Conservation (phyloP, 306 rosid species). For the Glycine latifolia region DNA sequence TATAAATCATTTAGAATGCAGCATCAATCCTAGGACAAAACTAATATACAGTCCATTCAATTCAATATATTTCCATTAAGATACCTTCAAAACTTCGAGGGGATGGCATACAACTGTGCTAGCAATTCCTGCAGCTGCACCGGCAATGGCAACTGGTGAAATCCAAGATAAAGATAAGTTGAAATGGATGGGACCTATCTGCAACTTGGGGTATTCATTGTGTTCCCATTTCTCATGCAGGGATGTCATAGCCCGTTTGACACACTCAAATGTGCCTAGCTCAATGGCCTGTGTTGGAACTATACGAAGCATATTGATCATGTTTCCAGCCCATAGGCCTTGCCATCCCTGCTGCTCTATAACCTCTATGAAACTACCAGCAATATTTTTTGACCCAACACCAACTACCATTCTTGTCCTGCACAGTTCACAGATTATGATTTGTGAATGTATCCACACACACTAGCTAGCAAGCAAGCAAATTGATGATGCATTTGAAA, state of each 20-base stretch:
- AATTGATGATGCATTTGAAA: background rate
- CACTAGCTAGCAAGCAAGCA: no score
- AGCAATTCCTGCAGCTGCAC: constrained; percentile 93
- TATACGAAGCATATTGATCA: constrained; percentile 93
- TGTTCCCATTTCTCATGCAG: constrained; percentile 75
- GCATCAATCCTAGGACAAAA: background rate
- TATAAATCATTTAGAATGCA: background rate
- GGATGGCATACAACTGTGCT: constrained; percentile 93
- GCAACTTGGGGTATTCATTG: constrained; percentile 61
- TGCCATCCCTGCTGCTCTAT: constrained; percentile 97
- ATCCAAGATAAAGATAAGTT: constrained; percentile 79
- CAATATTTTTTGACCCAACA: constrained; percentile 81
- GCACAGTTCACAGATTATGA: constrained; percentile 23
- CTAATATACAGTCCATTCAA: no score
- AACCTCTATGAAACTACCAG: constrained; percentile 85
- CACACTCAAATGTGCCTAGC: constrained; percentile 83
- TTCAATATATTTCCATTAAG: background rate
- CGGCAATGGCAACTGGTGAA: constrained; percentile 93
- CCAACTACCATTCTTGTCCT: constrained; percentile 99
- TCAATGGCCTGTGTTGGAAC: constrained; percentile 95
- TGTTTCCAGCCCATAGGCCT: constrained; percentile 97
- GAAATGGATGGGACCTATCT: constrained; percentile 71
- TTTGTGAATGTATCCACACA: no score
- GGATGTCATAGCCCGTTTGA: constrained; percentile 76
- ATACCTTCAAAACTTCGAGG: constrained; percentile 97